A percentile compares a stretch with the other conserved stretches of the same genome.
phyloP scores from a whole-genome alignment of 2,329 filamentous ascomycete genomes.

The Claviceps digitariae region DNA sequence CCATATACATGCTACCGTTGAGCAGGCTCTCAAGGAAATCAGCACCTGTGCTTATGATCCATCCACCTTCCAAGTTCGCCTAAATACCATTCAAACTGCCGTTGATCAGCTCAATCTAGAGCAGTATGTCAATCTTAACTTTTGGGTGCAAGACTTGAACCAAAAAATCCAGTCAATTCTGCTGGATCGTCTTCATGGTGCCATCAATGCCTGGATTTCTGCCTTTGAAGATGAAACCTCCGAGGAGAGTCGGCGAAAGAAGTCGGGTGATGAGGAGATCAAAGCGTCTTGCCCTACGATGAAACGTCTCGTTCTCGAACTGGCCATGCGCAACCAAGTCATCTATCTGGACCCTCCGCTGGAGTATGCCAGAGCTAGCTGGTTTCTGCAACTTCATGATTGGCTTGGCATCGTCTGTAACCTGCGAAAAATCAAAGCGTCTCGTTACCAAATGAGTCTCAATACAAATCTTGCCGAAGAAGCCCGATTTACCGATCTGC shows the following conservation, averaged over 20 bases:
- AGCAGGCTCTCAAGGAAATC: conserved; percentile 72
- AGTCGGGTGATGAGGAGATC: conserved; percentile 28
- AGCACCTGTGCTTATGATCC: conserved; percentile 73
- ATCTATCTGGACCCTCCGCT: conserved; percentile 92
- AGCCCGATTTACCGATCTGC: conserved; percentile 69
- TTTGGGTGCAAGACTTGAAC: conserved; percentile 85
- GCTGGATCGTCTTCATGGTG: conserved; percentile 67
- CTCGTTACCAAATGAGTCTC: conserved; percentile 82
- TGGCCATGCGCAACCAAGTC: conserved; percentile 95
- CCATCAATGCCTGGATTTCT: conserved; percentile 75
- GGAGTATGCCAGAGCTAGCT: conserved; percentile 81
- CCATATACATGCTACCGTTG: conserved; percentile 65
- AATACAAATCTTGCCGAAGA: conserved; percentile 53
- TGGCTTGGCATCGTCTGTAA: conserved; percentile 93
- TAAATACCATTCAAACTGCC: conserved; percentile 78
- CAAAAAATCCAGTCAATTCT: conserved; percentile 69
- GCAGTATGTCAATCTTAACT: conserved; percentile 83
- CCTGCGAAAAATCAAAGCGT: conserved; percentile 85
- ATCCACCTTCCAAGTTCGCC: conserved; percentile 61
- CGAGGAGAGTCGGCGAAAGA: conserved; percentile 40
- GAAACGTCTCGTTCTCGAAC: conserved; percentile 68
- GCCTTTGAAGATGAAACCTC: conserved; percentile 57
- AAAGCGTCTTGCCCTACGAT: conserved; percentile 49
- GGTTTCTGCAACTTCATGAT: conserved; percentile 82
- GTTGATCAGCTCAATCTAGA: conserved; percentile 96